Base-by-base conservation (phyloP, 257 asterid species). In the Solanum chaucha region DNA sequence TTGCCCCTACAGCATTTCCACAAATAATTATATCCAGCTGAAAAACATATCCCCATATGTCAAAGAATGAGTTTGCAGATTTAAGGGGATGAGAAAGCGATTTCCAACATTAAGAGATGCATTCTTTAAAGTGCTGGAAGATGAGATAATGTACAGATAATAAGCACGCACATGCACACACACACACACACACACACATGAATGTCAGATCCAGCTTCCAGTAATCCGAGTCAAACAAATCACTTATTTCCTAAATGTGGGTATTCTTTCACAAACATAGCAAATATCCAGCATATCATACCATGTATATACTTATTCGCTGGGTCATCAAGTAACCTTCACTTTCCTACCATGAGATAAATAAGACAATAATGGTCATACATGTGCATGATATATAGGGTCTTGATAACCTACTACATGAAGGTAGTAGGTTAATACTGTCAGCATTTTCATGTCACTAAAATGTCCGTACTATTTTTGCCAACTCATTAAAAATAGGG, bases 1-100 rank as follows among this genome's bases (percentile, higher is more conserved):
- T 87, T 91, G 94, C 30, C 97, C 98, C 98, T 95, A 93, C 92
- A 92, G 89, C 67, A 71, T 36, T 46, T 30, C 44, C 83, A 71
- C 38, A 35, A 61, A 68, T 17, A 28, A 70, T 40, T 36, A 85
- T 82, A 59, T 35, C 34, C 26, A 2, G 81, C 46, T 17, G 48
- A 35, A 72, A 72, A 34, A 5, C 81, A 34, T 34, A 72, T 72
- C 28, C 26, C 15, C 80, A 34, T 41, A 72, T 34, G 26, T 72
- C 80, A 72, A 71, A 71, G 80, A 72, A 72, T 34, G 28, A 34
- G 28, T 72, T 32, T 19, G 48, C 80, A 72, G 80, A 19, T 72
- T 72, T 35, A 35, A 20, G 9, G 46, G 26, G 14, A 9, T 72
- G 80, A 7, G 48, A 40, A 19, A 34, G 17, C 26, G 8, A 72